These are phyloP conservation scores for Fusarium cicatricum DNA, from an alignment of 2,329 filamentous ascomycete genomes.

Conservation along the genomic window DNA sequence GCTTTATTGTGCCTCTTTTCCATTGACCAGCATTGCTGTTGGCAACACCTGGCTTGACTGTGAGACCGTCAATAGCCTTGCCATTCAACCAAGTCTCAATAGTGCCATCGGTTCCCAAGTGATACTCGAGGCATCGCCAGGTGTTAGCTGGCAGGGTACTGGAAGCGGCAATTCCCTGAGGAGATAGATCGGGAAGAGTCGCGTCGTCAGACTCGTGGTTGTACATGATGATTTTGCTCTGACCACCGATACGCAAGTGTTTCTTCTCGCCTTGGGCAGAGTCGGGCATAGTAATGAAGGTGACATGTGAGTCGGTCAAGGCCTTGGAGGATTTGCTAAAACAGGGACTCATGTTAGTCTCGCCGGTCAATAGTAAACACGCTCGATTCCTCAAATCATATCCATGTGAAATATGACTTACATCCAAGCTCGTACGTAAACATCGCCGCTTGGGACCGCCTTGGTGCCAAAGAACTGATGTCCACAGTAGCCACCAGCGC, in stretches of 20 bases:
- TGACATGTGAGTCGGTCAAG: slow-evolving; percentile 66
- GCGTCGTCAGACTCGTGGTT: slow-evolving; percentile 70
- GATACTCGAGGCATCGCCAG: slow-evolving; percentile 70
- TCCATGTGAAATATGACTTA: slow-evolving; percentile 46
- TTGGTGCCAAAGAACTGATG: slow-evolving; percentile 70
- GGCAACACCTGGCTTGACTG: slow-evolving; percentile 50
- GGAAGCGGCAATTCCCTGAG: slow-evolving; percentile 65
- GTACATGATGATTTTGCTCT: slow-evolving; percentile 69
- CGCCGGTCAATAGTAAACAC: too few relatives aligned
- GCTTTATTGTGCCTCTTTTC: slow-evolving; percentile 58
- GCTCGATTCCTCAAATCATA: slow-evolving; percentile 13
- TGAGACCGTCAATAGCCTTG: slow-evolving; percentile 58
- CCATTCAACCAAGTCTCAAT: slow-evolving; percentile 69
- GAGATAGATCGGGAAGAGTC: slow-evolving; percentile 67
- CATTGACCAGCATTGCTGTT: slow-evolving; percentile 59
- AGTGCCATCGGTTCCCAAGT: slow-evolving; percentile 64
- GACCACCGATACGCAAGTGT: slow-evolving; percentile 69
- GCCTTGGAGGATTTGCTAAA: slow-evolving; percentile 63
- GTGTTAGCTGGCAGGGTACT: slow-evolving; percentile 56
- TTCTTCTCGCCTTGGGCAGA: slow-evolving; percentile 62
- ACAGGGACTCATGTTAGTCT: background rate
- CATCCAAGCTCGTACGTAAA: slow-evolving; percentile 65
- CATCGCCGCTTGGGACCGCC: slow-evolving; percentile 62
- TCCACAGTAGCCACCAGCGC: slow-evolving; percentile 63
- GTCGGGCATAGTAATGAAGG: slow-evolving; percentile 72